Evolutionary conservation across 257 asterid species (phyloP).

Genomic region (Capsicum rhomboideum): DNA sequence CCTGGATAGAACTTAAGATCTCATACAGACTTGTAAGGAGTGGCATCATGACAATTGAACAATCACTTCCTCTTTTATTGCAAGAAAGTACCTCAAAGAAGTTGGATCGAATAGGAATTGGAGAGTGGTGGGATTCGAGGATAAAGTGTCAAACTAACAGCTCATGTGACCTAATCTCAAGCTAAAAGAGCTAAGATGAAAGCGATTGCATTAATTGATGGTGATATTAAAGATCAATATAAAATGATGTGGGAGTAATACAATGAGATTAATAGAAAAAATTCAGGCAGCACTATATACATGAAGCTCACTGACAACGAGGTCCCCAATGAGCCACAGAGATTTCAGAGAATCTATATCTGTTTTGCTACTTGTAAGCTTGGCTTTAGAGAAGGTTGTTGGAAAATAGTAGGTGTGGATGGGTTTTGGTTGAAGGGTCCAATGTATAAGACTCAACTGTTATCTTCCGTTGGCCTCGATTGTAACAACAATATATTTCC

Average conservation of each 20-base stretch:
- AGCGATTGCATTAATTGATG: no score
- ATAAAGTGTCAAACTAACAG: no score
- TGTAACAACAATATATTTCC: no score
- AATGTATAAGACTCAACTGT: no score
- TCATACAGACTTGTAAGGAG: not conserved
- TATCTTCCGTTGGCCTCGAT: no score
- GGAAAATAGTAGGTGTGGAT: no score
- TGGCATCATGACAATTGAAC: not conserved
- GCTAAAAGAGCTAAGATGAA: no score
- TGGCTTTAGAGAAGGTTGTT: not conserved
- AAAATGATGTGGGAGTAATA: not conserved
- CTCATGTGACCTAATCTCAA: no score
- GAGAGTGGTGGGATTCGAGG: no score
- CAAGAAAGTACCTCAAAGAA: not conserved
- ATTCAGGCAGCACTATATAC: not conserved
- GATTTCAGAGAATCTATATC: not conserved
- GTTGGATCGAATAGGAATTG: no score
- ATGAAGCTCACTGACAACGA: not conserved
- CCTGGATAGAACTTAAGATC: not conserved
- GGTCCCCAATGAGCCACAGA: not conserved
- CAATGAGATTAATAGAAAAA: no score
- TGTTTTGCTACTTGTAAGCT: not conserved
- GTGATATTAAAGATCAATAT: not conserved
- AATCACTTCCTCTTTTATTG: not conserved
- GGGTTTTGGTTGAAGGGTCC: no score